Evolutionary conservation across 1,139 yeast genomes (phyloP), one percentile per base, ranked within the genome.

Genomic region (Ogataea hybrid): DNA sequence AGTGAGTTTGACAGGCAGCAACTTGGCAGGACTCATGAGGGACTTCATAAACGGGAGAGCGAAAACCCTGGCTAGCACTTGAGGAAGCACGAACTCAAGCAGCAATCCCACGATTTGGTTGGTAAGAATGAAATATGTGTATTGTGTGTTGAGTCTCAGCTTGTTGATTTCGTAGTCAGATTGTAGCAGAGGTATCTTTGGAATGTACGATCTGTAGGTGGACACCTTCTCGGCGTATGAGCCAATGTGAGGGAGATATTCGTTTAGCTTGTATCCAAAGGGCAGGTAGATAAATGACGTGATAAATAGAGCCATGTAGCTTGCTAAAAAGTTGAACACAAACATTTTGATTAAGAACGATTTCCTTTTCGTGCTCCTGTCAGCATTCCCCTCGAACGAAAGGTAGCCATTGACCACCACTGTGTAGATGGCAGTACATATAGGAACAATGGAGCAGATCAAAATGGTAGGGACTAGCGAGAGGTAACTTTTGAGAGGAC

Each of bases 251-350:
- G 59, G 54, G 28, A 63, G 45, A 35, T 49, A 57, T 25, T 56
- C 49, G 43, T 63, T 59, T 28, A 62, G 37, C 32, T 52, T 46
- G 46, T 53, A 63, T 16, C 88, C 89, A 63, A 87, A 79, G 16
- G 98, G 98, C 51, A 90, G 72, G 63, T 94, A 94, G 40, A 92
- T 69, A 62, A 86, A 92, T 4, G 95, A 74, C 5, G 97, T 88
- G 51, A 92, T 79, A 50, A 90, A 67, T 57, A 94, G 70, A 10
- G 96, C 96, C 60, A 83, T 77, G 63, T 87, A 92, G 50, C 88
- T 77, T 2, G 95, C 79, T 61, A 92, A 73, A 58, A 90, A 88
- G 51, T 81, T 79, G 58, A 88, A 75, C 5, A 85, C 76, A 63
- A 87, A 90, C 52, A 79, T 71, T 64, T 92, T 92, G 57, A 84